Evolutionary conservation across 1,284 basidiomycete species (phyloP), one percentile per base, ranked within the genome.

Genomic region (Marasmius fiardii): DNA sequence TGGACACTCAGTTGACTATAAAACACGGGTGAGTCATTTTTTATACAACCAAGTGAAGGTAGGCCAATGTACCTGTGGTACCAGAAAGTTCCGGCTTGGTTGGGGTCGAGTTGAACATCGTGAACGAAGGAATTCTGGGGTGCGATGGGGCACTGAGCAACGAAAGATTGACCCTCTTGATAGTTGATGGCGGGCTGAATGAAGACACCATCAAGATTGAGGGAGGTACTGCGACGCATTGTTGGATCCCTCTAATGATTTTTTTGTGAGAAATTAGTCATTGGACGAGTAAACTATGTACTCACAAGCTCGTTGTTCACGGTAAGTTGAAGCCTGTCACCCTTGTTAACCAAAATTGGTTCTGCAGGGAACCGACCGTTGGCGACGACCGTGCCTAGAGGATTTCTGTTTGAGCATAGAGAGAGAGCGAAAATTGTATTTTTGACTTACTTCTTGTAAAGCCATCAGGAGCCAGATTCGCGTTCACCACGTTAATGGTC

Each of bases 71-170:
- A 63, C 62, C 63, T 64, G 54, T 74, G 73, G 60, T 74, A 74
- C 73, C 73, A 74, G 64, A 65, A 73, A 16, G 68, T 73, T 20
- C 72, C 71, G 33, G 66, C 61, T 58, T 71, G 71, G 28, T 60
- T 52, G 10, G 50, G 35, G 33, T 41, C 58, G 24, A 64, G 56
- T 14, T 59, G 63, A 58, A 75, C 68, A 44, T 71, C 62, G 57
- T 75, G 83, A 18, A 75, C 69, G 69, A 80, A 83, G 7, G 70
- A 71, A 18, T 70, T 61, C 0, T 71, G 71, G 0, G 77, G 67
- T 1, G 72, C 71, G 56, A 85, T 81, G 1, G 80, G 79, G 61
- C 83, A 85, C 59, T 63, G 58, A 31, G 62, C 66, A 14, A 69
- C 67, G 21, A 65, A 67, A 7, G 66, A 62, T 5, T 63, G 57